A percentile compares a stretch with the other conserved stretches of the same genome.
These are phyloP conservation scores for Carex myosuroides DNA, from an alignment of 176 grass and related monocot genomes.

Conservation along the genomic window DNA sequence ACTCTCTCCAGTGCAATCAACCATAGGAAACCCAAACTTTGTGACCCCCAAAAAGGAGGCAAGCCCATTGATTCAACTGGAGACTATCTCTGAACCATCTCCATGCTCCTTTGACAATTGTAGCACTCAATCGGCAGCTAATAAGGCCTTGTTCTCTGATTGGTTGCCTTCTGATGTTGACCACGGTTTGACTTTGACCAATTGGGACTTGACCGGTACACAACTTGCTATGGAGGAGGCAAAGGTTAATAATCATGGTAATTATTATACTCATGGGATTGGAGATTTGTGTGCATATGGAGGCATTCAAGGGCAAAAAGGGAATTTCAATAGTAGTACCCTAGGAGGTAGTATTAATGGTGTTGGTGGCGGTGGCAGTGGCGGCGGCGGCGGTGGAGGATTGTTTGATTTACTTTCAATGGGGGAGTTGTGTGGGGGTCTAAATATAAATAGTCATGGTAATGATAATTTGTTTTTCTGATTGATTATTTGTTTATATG, in stretches of 20 bases:
- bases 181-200: not conserved
- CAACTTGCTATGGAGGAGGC: not conserved
- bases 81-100: too few species aligned
- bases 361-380: conserved; percentile 7
- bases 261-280: conserved; percentile 8
- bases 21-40: conserved; percentile 27
- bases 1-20: conserved; percentile 23
- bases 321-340: not conserved
- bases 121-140: conserved; percentile 22
- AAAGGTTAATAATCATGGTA: not conserved
- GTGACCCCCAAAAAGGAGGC: conserved; percentile 43
- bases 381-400: conserved; percentile 23
- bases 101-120: conserved; percentile 19
- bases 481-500: conserved; percentile 16
- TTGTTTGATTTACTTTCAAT: conserved; percentile 70
- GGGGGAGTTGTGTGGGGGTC: conserved; percentile 50
- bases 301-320: not conserved
- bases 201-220: not conserved
- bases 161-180: conserved; percentile 29
- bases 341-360: not conserved
- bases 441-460: conserved; percentile 28
- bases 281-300: conserved; percentile 15
- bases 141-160: conserved; percentile 49
- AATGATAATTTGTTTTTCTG: conserved; percentile 66
- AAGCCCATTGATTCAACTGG: too few species aligned